A percentile compares a stretch with the other conserved stretches of the same genome.
phyloP scores from a whole-genome alignment of 768 basidiomycete species.

The Steccherinum ochraceum region DNA sequence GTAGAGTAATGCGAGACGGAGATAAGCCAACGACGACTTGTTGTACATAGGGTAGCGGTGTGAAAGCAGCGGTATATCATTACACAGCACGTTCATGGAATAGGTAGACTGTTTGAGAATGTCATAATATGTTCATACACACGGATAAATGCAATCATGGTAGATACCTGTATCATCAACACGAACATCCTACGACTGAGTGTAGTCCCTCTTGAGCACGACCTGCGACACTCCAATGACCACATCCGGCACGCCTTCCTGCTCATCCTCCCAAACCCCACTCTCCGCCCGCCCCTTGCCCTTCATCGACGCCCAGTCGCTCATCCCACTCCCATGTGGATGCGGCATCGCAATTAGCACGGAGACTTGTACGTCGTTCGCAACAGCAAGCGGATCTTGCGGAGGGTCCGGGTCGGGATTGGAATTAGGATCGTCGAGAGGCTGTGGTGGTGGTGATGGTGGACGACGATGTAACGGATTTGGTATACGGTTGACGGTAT shows the following conservation, averaged over 20 bases:
- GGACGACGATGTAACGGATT: constrained; percentile 2
- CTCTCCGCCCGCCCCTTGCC: constrained; percentile 7
- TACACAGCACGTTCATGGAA: constrained; percentile 34
- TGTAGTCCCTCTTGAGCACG: constrained; percentile 1
- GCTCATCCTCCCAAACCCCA: constrained; percentile 15
- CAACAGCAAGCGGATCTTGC: constrained; percentile 10
- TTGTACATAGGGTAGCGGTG: constrained; percentile 43
- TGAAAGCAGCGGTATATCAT: constrained; percentile 48
- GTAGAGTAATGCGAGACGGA: too few species aligned
- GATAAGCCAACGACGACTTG: constrained; percentile 30
- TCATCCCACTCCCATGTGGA: constrained; percentile 19
- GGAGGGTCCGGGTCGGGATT: constrained; percentile 2
- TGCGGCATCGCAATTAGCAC: constrained; percentile 57
- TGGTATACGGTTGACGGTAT: background rate
- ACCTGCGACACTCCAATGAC: constrained; percentile 40
- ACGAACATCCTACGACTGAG: constrained; percentile 13
- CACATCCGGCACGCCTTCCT: constrained; percentile 40
- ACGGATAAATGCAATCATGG: too few species aligned
- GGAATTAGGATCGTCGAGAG: background rate
- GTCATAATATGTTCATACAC: too few species aligned
- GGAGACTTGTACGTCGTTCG: constrained; percentile 41
- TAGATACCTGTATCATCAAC: constrained; percentile 17
- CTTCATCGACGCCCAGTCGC: too few species aligned
- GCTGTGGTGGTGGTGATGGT: constrained; percentile 1
- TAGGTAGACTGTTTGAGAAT: too few species aligned